Evolutionary conservation across 2,329 filamentous ascomycete genomes (phyloP).

Genomic region (Thelonectria discophora): DNA sequence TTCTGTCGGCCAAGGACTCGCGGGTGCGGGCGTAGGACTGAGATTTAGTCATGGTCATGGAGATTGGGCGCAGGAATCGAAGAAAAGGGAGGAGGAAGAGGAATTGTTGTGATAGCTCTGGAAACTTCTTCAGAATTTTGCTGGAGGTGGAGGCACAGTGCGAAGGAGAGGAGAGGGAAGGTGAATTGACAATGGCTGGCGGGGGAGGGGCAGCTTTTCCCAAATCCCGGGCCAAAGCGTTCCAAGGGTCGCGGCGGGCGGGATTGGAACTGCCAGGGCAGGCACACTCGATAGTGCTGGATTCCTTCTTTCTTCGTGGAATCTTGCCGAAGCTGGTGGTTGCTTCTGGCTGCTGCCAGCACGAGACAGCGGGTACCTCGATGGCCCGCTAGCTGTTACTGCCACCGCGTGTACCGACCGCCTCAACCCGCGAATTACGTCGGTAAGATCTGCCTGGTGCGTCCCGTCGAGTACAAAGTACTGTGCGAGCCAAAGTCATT

Average conservation of each 20-base stretch:
- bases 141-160: constrained; percentile 8
- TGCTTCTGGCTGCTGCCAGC: constrained; percentile 10
- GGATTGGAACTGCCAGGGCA: background rate
- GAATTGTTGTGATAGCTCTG: constrained; percentile 9
- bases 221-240: background rate
- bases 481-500: background rate
- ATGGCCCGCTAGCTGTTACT: background rate
- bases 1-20: background rate
- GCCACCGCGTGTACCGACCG: too few relatives aligned
- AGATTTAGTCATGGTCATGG: constrained; percentile 37
- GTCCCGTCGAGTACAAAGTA: background rate
- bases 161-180: background rate
- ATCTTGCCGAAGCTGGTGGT: constrained; percentile 23
- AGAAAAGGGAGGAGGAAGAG: background rate
- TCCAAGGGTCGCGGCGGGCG: background rate
- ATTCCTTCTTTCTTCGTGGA: background rate
- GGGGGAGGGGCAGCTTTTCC: constrained; percentile 19
- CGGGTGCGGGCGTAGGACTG: background rate
- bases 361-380: background rate
- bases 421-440: background rate
- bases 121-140: constrained; percentile 36
- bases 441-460: too few relatives aligned
- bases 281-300: background rate
- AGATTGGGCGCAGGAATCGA: constrained; percentile 1
- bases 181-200: constrained; percentile 1